phyloP scores from a whole-genome alignment of 768 basidiomycete species.

The Collybia mongolica region DNA sequence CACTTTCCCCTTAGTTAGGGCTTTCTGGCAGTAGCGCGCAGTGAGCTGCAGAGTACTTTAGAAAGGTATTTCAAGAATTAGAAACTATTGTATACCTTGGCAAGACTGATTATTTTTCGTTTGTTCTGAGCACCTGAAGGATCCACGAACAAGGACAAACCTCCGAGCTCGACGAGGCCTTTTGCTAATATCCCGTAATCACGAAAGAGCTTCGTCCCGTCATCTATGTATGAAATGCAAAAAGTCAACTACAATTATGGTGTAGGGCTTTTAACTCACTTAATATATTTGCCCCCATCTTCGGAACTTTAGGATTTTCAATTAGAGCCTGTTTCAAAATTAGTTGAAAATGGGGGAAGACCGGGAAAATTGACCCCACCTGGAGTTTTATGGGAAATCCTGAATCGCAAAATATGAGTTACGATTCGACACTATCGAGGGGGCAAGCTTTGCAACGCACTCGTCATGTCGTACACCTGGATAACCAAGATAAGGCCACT shows the following conservation, averaged over 20 bases:
- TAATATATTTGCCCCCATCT: slow-evolving; percentile 32
- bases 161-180: slow-evolving; percentile 34
- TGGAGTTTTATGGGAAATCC: slow-evolving; percentile 29
- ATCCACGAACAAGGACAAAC: slow-evolving; percentile 28
- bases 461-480: slow-evolving; percentile 26
- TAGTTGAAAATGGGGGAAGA: background rate
- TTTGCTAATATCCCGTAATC: slow-evolving; percentile 36
- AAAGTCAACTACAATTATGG: too few species aligned
- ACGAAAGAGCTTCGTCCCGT: slow-evolving; percentile 35
- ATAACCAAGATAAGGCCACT: slow-evolving; percentile 28
- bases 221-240: slow-evolving; percentile 18
- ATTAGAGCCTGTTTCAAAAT: slow-evolving; percentile 22
- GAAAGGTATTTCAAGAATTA: background rate
- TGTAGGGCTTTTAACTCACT: slow-evolving; percentile 16
- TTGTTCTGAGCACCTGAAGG: slow-evolving; percentile 14
- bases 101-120: slow-evolving; percentile 29
- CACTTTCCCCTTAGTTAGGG: slow-evolving; percentile 25
- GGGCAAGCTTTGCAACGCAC: slow-evolving; percentile 15
- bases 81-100: slow-evolving; percentile 21
- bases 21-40: slow-evolving; percentile 27
- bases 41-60: slow-evolving; percentile 22
- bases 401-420: slow-evolving; percentile 3
- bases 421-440: background rate
- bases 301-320: slow-evolving; percentile 26
- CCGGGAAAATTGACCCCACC: slow-evolving; percentile 9